These are phyloP conservation scores for Oryza brachyantha DNA, from an alignment of 176 grass and related monocot genomes.

Conservation along the genomic window DNA sequence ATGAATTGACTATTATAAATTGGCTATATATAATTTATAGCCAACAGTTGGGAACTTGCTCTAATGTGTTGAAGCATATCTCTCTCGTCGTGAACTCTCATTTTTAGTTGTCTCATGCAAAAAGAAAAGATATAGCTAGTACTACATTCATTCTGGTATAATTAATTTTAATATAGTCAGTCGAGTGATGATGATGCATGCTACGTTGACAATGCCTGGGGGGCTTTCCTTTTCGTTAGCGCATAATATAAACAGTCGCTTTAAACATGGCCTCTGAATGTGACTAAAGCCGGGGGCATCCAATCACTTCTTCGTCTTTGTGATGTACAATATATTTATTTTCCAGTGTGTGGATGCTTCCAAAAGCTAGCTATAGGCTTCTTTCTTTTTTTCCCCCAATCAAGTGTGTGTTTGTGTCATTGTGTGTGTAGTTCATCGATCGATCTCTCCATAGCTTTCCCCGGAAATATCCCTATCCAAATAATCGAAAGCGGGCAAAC, in stretches of 20 bases:
- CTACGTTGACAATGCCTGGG: constrained; percentile 37
- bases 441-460: neutral
- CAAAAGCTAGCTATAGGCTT: constrained; percentile 1
- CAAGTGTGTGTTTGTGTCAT: constrained; percentile 21
- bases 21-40: too few relatives aligned
- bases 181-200: neutral
- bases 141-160: neutral
- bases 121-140: neutral
- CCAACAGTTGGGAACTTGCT: too few relatives aligned
- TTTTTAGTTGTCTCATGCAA: neutral
- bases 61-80: neutral
- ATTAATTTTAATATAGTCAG: neutral
- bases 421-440: constrained; percentile 12
- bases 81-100: neutral
- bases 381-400: neutral
- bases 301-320: constrained; percentile 32
- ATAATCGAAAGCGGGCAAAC: constrained; percentile 20
- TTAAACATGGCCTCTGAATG: constrained; percentile 38
- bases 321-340: constrained; percentile 18
- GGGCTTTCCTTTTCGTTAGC: constrained; percentile 13
- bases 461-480: constrained; percentile 32
- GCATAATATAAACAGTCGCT: constrained; percentile 36
- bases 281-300: constrained; percentile 41
- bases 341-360: constrained; percentile 41
- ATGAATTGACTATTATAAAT: too few relatives aligned